Conservation (phyloP, 768 basidiomycete species). For the Grammothele lineata region DNA sequence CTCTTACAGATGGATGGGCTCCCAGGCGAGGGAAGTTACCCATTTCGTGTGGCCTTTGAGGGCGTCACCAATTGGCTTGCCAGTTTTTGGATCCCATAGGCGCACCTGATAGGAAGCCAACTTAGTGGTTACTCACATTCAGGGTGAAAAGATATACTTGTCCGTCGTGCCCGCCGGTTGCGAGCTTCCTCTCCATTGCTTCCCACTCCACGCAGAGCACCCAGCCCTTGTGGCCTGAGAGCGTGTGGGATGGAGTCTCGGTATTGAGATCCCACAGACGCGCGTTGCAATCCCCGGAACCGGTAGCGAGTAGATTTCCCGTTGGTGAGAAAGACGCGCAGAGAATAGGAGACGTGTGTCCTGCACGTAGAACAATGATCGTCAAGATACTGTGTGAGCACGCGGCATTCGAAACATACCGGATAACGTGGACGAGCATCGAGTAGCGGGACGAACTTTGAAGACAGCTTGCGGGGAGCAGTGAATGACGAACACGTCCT, state of each 20-base stretch:
- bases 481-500: conserved; percentile 83
- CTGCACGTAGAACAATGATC: conserved; percentile 33
- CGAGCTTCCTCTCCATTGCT: conserved; percentile 82
- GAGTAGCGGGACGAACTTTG: conserved; percentile 86
- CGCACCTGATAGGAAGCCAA: conserved; percentile 56
- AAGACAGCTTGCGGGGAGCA: conserved; percentile 97
- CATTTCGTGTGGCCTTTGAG: conserved; percentile 94
- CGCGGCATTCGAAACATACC: conserved; percentile 41
- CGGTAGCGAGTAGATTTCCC: conserved; percentile 86
- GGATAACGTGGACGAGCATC: conserved; percentile 90
- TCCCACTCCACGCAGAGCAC: conserved; percentile 98
- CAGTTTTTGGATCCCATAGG: conserved; percentile 91
- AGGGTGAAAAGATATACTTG: conserved; percentile 52
- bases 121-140: no score
- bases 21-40: conserved; percentile 94
- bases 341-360: conserved; percentile 89
- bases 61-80: conserved; percentile 84
- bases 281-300: conserved; percentile 90
- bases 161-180: conserved; percentile 93
- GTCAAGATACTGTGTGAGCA: not conserved
- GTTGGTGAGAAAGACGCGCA: conserved; percentile 97
- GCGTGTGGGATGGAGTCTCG: conserved; percentile 84
- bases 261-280: conserved; percentile 93
- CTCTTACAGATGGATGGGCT: conserved; percentile 85
- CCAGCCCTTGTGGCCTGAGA: conserved; percentile 92